Base-by-base conservation (phyloP, 345 rosid species). In the Salix purpurea region DNA sequence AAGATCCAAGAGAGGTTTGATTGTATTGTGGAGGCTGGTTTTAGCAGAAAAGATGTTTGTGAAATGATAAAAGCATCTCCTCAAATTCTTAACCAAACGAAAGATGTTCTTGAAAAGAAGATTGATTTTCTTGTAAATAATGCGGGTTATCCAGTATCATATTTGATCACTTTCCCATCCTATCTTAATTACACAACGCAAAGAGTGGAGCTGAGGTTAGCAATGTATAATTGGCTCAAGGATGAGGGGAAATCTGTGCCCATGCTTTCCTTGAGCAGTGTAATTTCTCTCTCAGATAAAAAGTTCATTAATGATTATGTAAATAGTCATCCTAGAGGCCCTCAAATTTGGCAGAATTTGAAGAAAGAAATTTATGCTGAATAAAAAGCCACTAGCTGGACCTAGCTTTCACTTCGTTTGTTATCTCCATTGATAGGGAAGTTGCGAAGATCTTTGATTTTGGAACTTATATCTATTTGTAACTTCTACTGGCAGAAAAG, bases 1-100 rank as follows among this genome's bases (percentile, higher is more conserved):
- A 86, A 90, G 76, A 80, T 94, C 61, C 96, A 85, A 62, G 93
- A 91, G 80, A 86, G 98, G 85, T 94, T 90, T 78, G 88, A 94
- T 85, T 88, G 85, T 54, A 71, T 94, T 40, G 84, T 91, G 70
- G 83, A 83, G 60, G 89, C 89, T 44, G 97, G 94, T 74, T 73
- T 42, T 2, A 42, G 46, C 46, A 2, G 46, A 42, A 11, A 10
- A 42, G 46, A 42, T 42, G 46, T 11, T 71, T 68, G 77, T 0
- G 64, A 76, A 76, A 90, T 94, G 88, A 81, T 94, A 56, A 82
- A 72, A 65, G 77, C 78, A 58, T 84, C 89, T 39, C 98, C 98
- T 74, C 89, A 88, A 64, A 85, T 91, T 34, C 92, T 92, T 44
- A 86, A 78, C 79, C 85, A 81, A 83, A 80, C 82, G 44, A 92